Percentiles rank a stretch among this genome's conserved stretches.
phyloP scores from a whole-genome alignment of 371 early-diverging fungal genomes.

The Entomophthora muscae region DNA sequence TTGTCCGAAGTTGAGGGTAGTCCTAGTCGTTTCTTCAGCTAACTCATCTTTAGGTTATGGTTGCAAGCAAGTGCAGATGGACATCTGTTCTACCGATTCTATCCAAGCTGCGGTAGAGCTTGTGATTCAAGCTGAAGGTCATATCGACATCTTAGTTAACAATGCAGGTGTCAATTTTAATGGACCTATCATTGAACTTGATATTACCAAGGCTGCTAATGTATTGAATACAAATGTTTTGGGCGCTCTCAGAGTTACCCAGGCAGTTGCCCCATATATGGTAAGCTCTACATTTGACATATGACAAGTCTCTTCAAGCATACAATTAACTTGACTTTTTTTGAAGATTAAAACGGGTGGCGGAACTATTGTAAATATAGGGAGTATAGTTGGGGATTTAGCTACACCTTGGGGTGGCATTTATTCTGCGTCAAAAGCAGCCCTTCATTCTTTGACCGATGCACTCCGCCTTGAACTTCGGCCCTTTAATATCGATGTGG shows the following conservation, averaged over 20 bases:
- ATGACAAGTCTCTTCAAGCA: no score
- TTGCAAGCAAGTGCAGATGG: neutral
- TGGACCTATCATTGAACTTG: conserved; percentile 24
- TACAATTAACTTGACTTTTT: no score
- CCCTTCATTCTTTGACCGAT: conserved; percentile 36
- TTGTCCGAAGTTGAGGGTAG: conserved; percentile 23
- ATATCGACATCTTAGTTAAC: conserved; percentile 24
- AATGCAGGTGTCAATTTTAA: conserved; percentile 27
- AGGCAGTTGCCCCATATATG: conserved; percentile 31
- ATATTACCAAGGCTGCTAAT: conserved; percentile 19
- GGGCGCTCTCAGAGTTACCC: conserved; percentile 24
- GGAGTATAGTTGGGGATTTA: conserved; percentile 32
- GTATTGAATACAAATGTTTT: conserved; percentile 36
- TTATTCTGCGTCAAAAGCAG: conserved; percentile 38
- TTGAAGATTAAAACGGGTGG: conserved; percentile 16
- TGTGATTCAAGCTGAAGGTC: neutral
- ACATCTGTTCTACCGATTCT: neutral
- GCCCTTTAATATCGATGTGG: conserved; percentile 36
- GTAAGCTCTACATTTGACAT: no score
- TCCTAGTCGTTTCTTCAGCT: neutral
- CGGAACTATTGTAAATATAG: conserved; percentile 40
- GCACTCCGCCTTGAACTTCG: conserved; percentile 30
- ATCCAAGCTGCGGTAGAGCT: neutral
- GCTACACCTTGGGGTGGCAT: conserved; percentile 34
- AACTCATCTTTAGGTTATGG: neutral